Percentiles rank a stretch among this genome's conserved stretches.
phyloP scores from a whole-genome alignment of 2,329 filamentous ascomycete species.

The Alternaria infectoria region DNA sequence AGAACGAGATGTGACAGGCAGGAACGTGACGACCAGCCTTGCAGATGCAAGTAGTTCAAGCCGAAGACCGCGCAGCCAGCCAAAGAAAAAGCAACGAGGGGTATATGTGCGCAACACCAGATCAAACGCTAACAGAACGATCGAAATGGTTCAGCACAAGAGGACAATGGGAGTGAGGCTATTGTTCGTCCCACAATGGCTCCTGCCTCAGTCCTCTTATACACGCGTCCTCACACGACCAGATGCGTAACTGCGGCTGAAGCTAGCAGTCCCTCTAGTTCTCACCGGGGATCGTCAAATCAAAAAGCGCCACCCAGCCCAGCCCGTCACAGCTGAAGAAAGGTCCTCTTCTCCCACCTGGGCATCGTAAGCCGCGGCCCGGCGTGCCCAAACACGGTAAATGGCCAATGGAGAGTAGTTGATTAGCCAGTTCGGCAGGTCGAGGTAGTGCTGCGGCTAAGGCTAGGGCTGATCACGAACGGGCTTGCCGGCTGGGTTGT shows the following conservation, averaged over 20 bases:
- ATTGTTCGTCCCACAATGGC: neutral
- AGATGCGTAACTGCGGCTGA: neutral
- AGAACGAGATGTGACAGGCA: neutral
- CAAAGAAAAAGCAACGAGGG: slow-evolving; percentile 6
- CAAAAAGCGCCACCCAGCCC: neutral
- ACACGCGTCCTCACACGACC: neutral
- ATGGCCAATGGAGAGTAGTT: neutral
- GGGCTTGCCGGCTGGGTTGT: neutral
- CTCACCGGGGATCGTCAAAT: neutral
- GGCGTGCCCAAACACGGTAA: neutral
- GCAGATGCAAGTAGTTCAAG: neutral
- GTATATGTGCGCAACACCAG: neutral
- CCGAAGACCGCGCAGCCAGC: neutral
- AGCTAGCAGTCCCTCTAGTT: neutral
- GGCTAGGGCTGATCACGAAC: neutral
- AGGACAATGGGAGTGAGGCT: neutral
- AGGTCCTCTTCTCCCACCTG: neutral
- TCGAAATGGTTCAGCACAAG: neutral
- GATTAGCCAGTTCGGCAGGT: neutral
- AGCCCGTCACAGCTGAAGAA: neutral
- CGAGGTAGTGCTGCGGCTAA: neutral
- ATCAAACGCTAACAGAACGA: neutral
- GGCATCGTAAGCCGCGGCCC: neutral
- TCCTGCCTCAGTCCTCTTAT: neutral
- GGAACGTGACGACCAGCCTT: neutral